A percentile compares a stretch with the other conserved stretches of the same genome.
Conservation (phyloP, 768 basidiomycete genomes). For the Lentinula lateritia region DNA sequence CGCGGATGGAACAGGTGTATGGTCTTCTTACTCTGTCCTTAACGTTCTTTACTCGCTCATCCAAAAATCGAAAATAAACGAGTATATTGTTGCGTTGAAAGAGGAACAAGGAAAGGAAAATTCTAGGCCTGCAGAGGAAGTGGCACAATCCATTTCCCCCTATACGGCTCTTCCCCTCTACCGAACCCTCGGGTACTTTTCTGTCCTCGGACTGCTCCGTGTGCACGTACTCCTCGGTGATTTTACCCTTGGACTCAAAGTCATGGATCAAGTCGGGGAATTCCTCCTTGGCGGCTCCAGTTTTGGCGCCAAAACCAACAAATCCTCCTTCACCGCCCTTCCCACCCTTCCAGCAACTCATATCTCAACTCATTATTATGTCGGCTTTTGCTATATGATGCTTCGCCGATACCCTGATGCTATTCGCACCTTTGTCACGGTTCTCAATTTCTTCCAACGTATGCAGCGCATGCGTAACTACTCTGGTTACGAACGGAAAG, state of each 20-base stretch:
- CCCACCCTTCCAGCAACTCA: constrained; percentile 94
- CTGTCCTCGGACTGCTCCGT: constrained; percentile 88
- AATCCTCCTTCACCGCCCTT: constrained; percentile 36
- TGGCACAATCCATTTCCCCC: constrained; percentile 36
- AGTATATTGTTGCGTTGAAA: constrained; percentile 81
- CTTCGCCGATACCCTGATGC: constrained; percentile 93
- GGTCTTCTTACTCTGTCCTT: constrained; percentile 97
- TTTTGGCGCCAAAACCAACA: constrained; percentile 4
- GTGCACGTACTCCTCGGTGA: constrained; percentile 96
- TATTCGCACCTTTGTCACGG: constrained; percentile 86
- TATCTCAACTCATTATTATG: constrained; percentile 92
- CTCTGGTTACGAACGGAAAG: constrained; percentile 75
- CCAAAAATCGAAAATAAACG: constrained; percentile 94
- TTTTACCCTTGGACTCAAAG: constrained; percentile 89
- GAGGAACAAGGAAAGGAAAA: constrained; percentile 35
- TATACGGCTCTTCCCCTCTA: constrained; percentile 89
- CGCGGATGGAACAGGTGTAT: constrained; percentile 74
- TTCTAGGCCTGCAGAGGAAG: constrained; percentile 68
- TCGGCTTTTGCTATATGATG: constrained; percentile 96
- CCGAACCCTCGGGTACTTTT: constrained; percentile 95
- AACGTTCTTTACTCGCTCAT: constrained; percentile 98
- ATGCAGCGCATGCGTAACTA: constrained; percentile 98
- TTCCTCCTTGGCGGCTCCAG: neutral
- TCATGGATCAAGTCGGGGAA: constrained; percentile 85
- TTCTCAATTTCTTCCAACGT: constrained; percentile 92